Evolutionary conservation across 148 eudicot species (phyloP).

Genomic region (Persicaria tinctoria): DNA sequence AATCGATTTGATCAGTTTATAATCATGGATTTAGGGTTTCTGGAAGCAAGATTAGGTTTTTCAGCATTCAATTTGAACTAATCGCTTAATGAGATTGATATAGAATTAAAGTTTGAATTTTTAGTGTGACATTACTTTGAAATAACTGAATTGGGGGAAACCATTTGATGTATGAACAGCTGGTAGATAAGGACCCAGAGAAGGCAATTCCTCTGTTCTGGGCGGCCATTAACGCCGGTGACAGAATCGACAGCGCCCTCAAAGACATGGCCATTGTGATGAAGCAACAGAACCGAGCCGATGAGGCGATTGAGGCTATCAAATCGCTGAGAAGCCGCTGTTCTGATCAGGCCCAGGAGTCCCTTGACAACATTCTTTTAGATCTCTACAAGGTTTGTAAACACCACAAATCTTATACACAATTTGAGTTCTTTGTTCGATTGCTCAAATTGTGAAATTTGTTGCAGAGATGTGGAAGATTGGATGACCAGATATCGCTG

Average conservation of each 20-base stretch:
- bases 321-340: slow-evolving; percentile 73
- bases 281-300: slow-evolving; percentile 94
- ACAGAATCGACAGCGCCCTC: slow-evolving; percentile 92
- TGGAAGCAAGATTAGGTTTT: no score
- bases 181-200: slow-evolving; percentile 98
- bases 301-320: slow-evolving; percentile 92
- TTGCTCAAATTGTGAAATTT: not conserved
- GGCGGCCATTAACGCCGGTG: slow-evolving; percentile 98
- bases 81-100: no score
- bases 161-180: slow-evolving; percentile 24
- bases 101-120: no score
- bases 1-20: not conserved
- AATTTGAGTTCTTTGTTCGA: not conserved
- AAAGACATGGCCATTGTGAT: slow-evolving; percentile 99
- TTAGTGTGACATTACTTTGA: no score
- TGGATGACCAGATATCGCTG: slow-evolving; percentile 80
- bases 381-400: slow-evolving; percentile 77
- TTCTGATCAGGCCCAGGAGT: slow-evolving; percentile 95
- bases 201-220: slow-evolving; percentile 92
- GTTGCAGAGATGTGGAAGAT: slow-evolving; percentile 91
- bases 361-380: slow-evolving; percentile 89
- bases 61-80: no score
- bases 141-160: not conserved
- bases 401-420: not conserved
- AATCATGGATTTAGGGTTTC: no score